Evolutionary conservation across 192 early-diverging fungal species (phyloP).

Genomic region (Irineochytrium annulatum): DNA sequence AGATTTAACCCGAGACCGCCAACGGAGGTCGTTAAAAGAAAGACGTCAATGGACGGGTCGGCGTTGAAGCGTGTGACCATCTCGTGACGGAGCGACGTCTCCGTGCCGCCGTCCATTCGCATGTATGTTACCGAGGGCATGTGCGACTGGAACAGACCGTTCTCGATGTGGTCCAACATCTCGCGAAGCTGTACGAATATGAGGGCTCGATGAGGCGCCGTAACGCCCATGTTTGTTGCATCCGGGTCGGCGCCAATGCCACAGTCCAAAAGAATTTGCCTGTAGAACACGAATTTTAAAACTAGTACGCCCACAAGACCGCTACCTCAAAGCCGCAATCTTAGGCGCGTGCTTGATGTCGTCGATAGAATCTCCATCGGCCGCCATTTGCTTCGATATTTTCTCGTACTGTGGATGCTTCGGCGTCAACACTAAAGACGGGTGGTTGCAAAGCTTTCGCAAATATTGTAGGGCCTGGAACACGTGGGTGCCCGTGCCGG

Average conservation of each 20-base stretch:
- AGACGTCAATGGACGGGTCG: slow-evolving; percentile 91
- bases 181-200: slow-evolving; percentile 95
- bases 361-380: slow-evolving; percentile 43
- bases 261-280: slow-evolving; percentile 87
- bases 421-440: slow-evolving; percentile 76
- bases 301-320: slow-evolving; percentile 8
- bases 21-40: slow-evolving; percentile 93
- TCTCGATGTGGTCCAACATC: slow-evolving; percentile 97
- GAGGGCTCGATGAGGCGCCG: slow-evolving; percentile 82
- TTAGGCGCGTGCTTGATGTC: slow-evolving; percentile 86
- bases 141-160: slow-evolving; percentile 72
- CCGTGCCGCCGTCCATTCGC: slow-evolving; percentile 90
- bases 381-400: slow-evolving; percentile 58
- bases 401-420: slow-evolving; percentile 79
- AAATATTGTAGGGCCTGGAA: slow-evolving; percentile 98
- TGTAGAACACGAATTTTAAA: slow-evolving; percentile 15
- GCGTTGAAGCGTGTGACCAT: slow-evolving; percentile 94
- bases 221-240: slow-evolving; percentile 31
- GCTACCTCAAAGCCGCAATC: slow-evolving; percentile 76
- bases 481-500: slow-evolving; percentile 74
- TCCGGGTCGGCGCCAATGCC: slow-evolving; percentile 80
- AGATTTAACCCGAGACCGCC: slow-evolving; percentile 96
- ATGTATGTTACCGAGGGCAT: slow-evolving; percentile 90
- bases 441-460: slow-evolving; percentile 94
- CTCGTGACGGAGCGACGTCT: slow-evolving; percentile 75